phyloP scores from a whole-genome alignment of 208 protist species.

The Acanthamoeba comandoni region DNA sequence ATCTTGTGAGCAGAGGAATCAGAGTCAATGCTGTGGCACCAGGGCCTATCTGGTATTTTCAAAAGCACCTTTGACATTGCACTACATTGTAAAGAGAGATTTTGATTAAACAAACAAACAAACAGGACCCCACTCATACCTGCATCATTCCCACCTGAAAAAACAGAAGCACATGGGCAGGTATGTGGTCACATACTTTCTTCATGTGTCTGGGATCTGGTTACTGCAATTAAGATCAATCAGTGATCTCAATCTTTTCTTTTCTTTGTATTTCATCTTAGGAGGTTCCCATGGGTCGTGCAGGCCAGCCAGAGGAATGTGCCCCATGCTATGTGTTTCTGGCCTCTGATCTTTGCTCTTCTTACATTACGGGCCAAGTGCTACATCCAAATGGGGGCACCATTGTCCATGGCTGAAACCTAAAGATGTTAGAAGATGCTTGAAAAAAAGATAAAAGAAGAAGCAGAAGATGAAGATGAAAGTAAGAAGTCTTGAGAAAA shows the following conservation, averaged over 20 bases:
- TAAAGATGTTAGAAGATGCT: too few relatives aligned
- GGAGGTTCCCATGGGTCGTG: constrained; percentile 72
- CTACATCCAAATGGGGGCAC: constrained; percentile 82
- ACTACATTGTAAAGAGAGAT: too few relatives aligned
- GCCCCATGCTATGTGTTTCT: constrained; percentile 83
- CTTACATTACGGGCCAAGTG: constrained; percentile 82
- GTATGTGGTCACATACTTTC: too few relatives aligned
- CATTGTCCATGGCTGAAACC: constrained; percentile 68
- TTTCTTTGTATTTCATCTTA: neutral
- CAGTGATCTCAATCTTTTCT: too few relatives aligned
- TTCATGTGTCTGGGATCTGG: too few relatives aligned
- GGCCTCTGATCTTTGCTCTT: constrained; percentile 79
- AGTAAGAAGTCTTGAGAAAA: too few relatives aligned
- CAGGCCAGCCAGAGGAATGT: constrained; percentile 83
- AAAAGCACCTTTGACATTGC: too few relatives aligned
- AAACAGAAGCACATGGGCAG: too few relatives aligned
- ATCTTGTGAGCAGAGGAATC: constrained; percentile 78
- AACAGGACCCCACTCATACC: constrained; percentile 81
- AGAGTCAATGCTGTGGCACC: constrained; percentile 86
- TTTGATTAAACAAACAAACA: too few relatives aligned
- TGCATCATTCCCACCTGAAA: constrained; percentile 2
- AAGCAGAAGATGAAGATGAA: too few relatives aligned
- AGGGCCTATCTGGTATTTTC: constrained; percentile 85
- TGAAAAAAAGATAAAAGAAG: too few relatives aligned
- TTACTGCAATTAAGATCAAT: too few relatives aligned